Base-by-base conservation (phyloP, 192 early-diverging fungal species). In the Podila epicladia region DNA sequence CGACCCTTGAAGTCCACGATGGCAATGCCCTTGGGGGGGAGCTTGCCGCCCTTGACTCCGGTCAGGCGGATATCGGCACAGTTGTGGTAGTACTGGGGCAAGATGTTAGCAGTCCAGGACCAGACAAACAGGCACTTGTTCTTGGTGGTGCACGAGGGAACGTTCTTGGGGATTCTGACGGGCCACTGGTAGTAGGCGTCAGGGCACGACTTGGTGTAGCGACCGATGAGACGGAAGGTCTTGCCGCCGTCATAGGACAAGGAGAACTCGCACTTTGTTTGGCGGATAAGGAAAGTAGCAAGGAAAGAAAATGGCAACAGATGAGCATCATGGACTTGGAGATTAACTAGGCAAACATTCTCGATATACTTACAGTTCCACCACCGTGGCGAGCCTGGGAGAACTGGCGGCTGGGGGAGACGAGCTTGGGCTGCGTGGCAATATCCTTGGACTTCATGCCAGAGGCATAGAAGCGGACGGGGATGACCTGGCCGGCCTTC, bases 61-160 rank as follows among this genome's bases (percentile, higher is more conserved):
- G 65, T 74, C 66, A 93, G 85, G 38, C 83, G 84, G 38, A 94
- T 85, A 73, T 93, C 91, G 41, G 88, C 92, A 65, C 92, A 93
- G 86, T 92, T 92, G 84, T 86, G 87, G 87, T 94, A 94, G 71
- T 89, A 93, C 83, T 94, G 92, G 49, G 92, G 89, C 72, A 91
- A 87, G 11, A 91, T 90, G 28, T 91, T 74, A 48, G 92, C 91
- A 32, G 91, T 91, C 93, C 93, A 94, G 22, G 88, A 69, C 91
- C 92, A 93, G 24, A 76, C 73, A 24, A 83, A 83, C 22, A 85
- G 35, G 59, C 83, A 84, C 35, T 82, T 37, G 65, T 75, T 73
- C 59, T 75, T 67, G 17, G 37, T 57, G 49, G 62, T 69, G 69
- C 83, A 84, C 12, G 70, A 70, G 20, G 76, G 76, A n/a, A 74